Percentiles rank a stretch among this genome's conserved stretches.
Evolutionary conservation across 202 grass and related monocot species (phyloP).

Genomic region (Zizania palustris): DNA sequence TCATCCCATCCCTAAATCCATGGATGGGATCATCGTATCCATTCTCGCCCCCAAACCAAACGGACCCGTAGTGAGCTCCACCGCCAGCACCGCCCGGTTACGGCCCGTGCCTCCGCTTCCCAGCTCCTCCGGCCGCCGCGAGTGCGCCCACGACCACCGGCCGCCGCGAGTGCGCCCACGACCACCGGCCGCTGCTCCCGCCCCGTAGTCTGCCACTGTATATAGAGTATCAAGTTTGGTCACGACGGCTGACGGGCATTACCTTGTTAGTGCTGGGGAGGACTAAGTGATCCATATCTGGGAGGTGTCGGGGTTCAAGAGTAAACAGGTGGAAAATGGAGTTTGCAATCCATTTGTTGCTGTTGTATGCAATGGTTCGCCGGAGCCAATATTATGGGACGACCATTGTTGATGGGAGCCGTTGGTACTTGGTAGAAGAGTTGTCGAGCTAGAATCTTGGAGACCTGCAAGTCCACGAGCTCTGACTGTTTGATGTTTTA

Average conservation of each 20-base stretch:
- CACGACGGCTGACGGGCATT: constrained; percentile 72
- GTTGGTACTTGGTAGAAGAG: constrained; percentile 80
- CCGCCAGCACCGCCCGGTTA: no score
- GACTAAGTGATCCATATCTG: constrained; percentile 94
- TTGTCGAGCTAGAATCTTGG: constrained; percentile 50
- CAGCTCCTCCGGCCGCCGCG: no score
- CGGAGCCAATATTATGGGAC: constrained; percentile 55
- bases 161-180: no score
- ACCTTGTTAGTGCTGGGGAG: constrained; percentile 85
- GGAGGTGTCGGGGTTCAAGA: constrained; percentile 71
- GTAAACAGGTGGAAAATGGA: constrained; percentile 58
- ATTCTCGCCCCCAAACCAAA: no score
- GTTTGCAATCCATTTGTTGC: constrained; percentile 66
- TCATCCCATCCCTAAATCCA: no score
- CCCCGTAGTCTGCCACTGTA: no score
- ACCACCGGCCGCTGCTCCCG: no score
- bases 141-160: no score
- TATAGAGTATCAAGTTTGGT: constrained; percentile 88
- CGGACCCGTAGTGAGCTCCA: no score
- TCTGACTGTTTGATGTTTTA: constrained; percentile 73
- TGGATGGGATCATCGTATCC: no score
- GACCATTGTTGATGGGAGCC: constrained; percentile 42
- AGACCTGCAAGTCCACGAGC: constrained; percentile 51
- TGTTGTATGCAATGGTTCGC: constrained; percentile 58
- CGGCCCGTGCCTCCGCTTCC: no score